Base-by-base conservation (phyloP, 176 grass and related monocot species). In the Eragrostis curvula region DNA sequence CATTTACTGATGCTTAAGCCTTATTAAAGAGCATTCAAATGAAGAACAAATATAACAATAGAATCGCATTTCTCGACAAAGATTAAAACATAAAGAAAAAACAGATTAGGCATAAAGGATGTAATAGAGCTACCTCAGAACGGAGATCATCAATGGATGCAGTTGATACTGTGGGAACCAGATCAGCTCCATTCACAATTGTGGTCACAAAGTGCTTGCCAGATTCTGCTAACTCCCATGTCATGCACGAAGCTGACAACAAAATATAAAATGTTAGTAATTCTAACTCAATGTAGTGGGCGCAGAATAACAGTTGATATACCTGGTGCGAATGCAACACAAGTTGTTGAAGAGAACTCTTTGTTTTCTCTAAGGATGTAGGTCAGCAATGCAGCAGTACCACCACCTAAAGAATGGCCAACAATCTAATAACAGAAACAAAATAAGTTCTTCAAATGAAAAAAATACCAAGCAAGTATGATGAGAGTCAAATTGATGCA, bases 121-220 rank as follows among this genome's bases (percentile, higher is more conserved):
- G 60, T 79, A 66, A 75, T 73, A 58, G 18, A 83, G 67, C 20
- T 91, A 98, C 96, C 96, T 96, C 96, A 60, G 89, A 93, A 50
- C 96, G 93, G 32, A 98, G 92, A 81, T 96, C 96, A 88, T 98
- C 96, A 83, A 98, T 85, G 59, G 96, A 98, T 24, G 96, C 36
- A 73, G 96, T 98, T 60, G 96, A 98, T 86, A 98, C 94, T 47
- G 96, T 93, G 45, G 96, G 96, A 91, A 98, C 93, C 58, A 98
- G 82, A 83, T 98, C 96, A 59, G 96, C 83, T 85, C 96, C 92
- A 79, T 98, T 98, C 17, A 98, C 75, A 73, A 98, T 88, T 18
- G 91, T 86, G 4, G 84, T 91, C 68, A 98, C 90, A 83, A 98
- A 98, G 57, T 95, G 92, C 64, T 98, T 98, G 75, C 96, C 96